Conservation (phyloP, 371 early-diverging fungal species). For the Zychaea mexicana region DNA sequence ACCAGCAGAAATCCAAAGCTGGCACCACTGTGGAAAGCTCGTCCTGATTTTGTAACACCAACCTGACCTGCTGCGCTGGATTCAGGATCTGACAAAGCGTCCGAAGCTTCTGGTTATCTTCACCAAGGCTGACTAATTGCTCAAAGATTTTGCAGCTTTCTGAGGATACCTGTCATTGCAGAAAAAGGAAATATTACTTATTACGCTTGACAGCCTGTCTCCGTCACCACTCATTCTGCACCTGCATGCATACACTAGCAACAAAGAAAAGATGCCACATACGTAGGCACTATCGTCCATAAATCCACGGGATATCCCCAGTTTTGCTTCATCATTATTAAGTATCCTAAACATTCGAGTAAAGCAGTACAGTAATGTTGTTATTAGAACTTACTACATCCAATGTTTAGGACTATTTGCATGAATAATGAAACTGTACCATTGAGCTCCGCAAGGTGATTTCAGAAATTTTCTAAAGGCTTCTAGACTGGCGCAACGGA, state of each 20-base stretch:
- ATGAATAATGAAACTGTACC: slow-evolving; percentile 11
- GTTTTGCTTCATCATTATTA: slow-evolving; percentile 19
- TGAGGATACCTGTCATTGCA: background rate
- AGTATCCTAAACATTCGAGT: slow-evolving; percentile 17
- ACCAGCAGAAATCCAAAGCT: slow-evolving; percentile 45
- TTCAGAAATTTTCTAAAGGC: slow-evolving; percentile 25
- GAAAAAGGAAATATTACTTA: background rate
- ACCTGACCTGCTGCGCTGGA: slow-evolving; percentile 22
- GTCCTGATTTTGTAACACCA: background rate
- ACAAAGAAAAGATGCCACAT: background rate
- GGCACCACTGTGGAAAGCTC: slow-evolving; percentile 2
- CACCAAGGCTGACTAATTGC: background rate
- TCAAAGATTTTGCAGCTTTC: slow-evolving; percentile 2
- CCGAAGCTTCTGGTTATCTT: background rate
- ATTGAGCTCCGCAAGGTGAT: slow-evolving; percentile 19
- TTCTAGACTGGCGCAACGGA: slow-evolving; percentile 41
- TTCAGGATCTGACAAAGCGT: slow-evolving; percentile 16
- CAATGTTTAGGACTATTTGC: background rate
- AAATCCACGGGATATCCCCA: slow-evolving; percentile 23
- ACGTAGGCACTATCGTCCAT: slow-evolving; percentile 40
- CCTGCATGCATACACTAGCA: too few species aligned
- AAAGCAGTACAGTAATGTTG: background rate
- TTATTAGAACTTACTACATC: too few species aligned
- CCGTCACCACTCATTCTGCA: too few species aligned
- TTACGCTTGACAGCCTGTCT: too few species aligned